Evolutionary conservation across 1,139 yeast genomes (phyloP).

Genomic region (Taiozyma onychis): DNA sequence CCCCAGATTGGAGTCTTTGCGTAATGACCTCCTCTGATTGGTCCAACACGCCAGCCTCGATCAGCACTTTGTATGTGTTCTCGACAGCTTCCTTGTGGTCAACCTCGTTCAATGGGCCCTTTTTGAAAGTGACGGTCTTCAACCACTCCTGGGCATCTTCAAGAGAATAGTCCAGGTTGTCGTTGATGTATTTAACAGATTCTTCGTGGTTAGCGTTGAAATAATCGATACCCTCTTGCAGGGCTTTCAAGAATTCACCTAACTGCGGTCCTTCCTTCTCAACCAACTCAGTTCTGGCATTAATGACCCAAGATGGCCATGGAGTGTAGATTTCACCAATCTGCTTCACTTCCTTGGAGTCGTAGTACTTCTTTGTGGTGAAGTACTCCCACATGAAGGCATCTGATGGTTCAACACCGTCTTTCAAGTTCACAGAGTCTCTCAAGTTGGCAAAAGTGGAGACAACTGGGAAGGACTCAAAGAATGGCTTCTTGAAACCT

Average conservation of each 20-base stretch:
- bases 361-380: conserved; percentile 82
- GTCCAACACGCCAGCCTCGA: conserved; percentile 22
- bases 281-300: conserved; percentile 39
- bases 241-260: conserved; percentile 41
- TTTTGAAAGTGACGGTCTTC: conserved; percentile 61
- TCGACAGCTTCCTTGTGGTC: conserved; percentile 47
- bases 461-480: conserved; percentile 47
- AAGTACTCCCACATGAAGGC: conserved; percentile 97
- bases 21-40: conserved; percentile 13
- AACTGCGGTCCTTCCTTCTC: conserved; percentile 28
- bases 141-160: conserved; percentile 81
- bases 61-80: conserved; percentile 56
- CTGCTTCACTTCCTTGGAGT: conserved; percentile 67
- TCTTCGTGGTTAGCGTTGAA: conserved; percentile 58
- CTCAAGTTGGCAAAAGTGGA: conserved; percentile 71
- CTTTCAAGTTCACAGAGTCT: conserved; percentile 63
- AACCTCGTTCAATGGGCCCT: conserved; percentile 36
- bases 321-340: conserved; percentile 91
- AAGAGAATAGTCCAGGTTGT: conserved; percentile 65
- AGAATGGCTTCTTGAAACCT: conserved; percentile 43
- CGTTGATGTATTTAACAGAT: conserved; percentile 58
- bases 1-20: conserved; percentile 7
- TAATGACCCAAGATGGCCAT: conserved; percentile 93
- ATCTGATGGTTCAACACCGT: conserved; percentile 48
- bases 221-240: conserved; percentile 63